phyloP scores from a whole-genome alignment of 306 rosid genomes.

The Glycine latifolia region DNA sequence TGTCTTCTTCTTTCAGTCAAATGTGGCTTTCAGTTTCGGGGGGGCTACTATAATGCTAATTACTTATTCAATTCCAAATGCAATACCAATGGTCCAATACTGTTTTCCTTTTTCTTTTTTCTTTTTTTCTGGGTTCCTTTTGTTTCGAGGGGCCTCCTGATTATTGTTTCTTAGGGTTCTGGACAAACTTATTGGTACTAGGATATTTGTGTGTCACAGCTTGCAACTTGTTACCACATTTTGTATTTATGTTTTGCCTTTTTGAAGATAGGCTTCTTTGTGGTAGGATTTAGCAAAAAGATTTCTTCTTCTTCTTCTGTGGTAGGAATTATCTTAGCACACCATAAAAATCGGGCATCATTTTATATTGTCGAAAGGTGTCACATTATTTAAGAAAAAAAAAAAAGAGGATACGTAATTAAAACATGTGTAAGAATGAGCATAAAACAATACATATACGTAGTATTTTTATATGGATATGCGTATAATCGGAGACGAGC shows the following conservation, averaged over 20 bases:
- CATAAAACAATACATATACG: background rate
- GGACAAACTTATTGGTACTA: background rate
- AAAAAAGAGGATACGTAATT: background rate
- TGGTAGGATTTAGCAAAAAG: no score
- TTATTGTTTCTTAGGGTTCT: background rate
- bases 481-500: slow-evolving; percentile 9
- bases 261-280: background rate
- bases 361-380: background rate
- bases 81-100: background rate
- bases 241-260: background rate
- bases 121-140: background rate
- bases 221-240: background rate
- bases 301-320: background rate
- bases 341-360: background rate
- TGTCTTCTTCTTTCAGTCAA: slow-evolving; percentile 16
- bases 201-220: background rate
- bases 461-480: background rate
- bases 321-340: background rate
- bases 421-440: background rate
- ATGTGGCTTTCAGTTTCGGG: background rate
- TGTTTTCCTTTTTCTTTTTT: background rate
- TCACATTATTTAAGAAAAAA: no score
- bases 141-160: background rate
- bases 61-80: background rate
- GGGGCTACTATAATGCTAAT: no score